A percentile compares a stretch with the other conserved stretches of the same genome.
phyloP scores from a whole-genome alignment of 257 asterid genomes.

The Lycium ferocissimum region DNA sequence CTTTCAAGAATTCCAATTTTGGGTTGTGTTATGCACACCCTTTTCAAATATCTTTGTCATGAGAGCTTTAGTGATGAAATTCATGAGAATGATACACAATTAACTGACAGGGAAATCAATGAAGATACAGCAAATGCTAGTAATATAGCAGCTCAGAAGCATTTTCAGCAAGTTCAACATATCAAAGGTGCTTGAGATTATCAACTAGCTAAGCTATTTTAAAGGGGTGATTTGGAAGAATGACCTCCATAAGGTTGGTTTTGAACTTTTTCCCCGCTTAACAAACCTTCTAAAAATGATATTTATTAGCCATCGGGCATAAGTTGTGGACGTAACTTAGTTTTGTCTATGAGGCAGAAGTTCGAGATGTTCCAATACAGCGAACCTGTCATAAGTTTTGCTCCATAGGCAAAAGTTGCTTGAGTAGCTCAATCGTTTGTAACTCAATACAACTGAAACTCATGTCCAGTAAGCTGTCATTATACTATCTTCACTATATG shows the following conservation, averaged over 20 bases:
- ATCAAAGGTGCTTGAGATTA: conserved; percentile 32
- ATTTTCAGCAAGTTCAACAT: conserved; percentile 45
- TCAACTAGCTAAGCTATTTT: not conserved
- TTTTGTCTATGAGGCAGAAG: too few relatives aligned
- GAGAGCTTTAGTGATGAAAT: not conserved
- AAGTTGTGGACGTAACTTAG: too few relatives aligned
- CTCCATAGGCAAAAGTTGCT: too few relatives aligned
- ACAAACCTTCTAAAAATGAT: too few relatives aligned
- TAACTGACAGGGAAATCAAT: not conserved
- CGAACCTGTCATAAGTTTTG: not conserved
- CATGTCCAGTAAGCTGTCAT: too few relatives aligned
- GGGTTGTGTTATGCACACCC: not conserved
- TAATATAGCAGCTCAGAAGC: conserved; percentile 47
- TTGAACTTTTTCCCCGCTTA: too few relatives aligned
- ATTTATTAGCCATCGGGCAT: not conserved
- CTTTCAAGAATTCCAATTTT: conserved; percentile 24
- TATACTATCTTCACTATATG: not conserved
- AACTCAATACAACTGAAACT: too few relatives aligned
- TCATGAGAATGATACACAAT: not conserved
- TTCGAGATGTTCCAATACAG: too few relatives aligned
- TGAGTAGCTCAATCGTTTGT: too few relatives aligned
- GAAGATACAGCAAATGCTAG: conserved; percentile 10
- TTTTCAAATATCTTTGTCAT: not conserved
- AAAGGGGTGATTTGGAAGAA: too few relatives aligned
- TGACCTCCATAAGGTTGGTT: too few relatives aligned